Percentiles rank a stretch among this genome's conserved stretches.
Conservation (phyloP, 805 yeast species). For the Blastobotrys parvus region DNA sequence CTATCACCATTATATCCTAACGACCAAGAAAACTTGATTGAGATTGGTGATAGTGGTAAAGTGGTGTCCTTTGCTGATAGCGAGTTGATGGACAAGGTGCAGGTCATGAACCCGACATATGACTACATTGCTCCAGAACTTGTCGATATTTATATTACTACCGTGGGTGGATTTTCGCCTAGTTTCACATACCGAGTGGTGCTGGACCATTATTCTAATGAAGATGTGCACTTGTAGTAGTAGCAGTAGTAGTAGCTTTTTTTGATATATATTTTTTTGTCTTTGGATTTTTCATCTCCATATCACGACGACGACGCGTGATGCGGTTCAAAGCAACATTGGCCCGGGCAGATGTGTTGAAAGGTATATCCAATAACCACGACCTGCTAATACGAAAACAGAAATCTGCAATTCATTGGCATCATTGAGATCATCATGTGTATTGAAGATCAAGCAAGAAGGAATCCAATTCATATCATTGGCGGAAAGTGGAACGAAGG, state of each 20-base stretch:
- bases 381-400: not conserved
- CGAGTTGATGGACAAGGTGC: constrained; percentile 60
- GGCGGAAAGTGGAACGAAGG: constrained; percentile 42
- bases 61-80: constrained; percentile 71
- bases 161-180: constrained; percentile 95
- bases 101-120: constrained; percentile 77
- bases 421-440: constrained; percentile 45
- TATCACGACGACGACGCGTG: not conserved
- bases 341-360: constrained; percentile 3
- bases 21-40: constrained; percentile 72
- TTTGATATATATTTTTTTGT: not conserved
- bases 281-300: not conserved
- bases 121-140: constrained; percentile 93
- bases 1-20: constrained; percentile 89
- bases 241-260: not conserved
- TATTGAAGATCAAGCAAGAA: constrained; percentile 45
- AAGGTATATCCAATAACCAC: constrained; percentile 3
- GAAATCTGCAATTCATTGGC: constrained; percentile 36
- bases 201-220: constrained; percentile 83
- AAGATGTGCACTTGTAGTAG: constrained; percentile 38
- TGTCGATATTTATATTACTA: constrained; percentile 89
- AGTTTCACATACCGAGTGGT: constrained; percentile 92
- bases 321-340: constrained; percentile 14
- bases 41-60: constrained; percentile 89
- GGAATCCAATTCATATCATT: constrained; percentile 44